A percentile compares a stretch with the other conserved stretches of the same genome.
These are phyloP conservation scores for Aureobasidium pullulans DNA, from an alignment of 2,329 filamentous ascomycete genomes.

Conservation along the genomic window DNA sequence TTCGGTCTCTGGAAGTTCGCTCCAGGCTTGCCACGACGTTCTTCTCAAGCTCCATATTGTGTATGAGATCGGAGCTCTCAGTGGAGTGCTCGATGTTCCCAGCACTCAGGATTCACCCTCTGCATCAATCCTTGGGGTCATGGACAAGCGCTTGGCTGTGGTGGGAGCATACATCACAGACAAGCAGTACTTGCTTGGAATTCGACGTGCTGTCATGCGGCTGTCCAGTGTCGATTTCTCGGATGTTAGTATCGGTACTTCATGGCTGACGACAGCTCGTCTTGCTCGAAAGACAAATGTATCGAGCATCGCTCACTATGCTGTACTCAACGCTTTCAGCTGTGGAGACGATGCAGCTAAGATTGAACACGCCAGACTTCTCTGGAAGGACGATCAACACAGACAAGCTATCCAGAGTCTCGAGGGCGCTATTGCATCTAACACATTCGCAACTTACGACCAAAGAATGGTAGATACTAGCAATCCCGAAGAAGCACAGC, in stretches of 20 bases:
- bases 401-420: slow-evolving; percentile 91
- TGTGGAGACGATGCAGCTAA: slow-evolving; percentile 80
- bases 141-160: slow-evolving; percentile 76
- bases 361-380: slow-evolving; percentile 84
- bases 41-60: slow-evolving; percentile 81
- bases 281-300: slow-evolving; percentile 80
- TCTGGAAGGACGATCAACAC: slow-evolving; percentile 91
- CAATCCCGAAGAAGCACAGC: slow-evolving; percentile 29
- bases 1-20: slow-evolving; percentile 65
- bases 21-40: slow-evolving; percentile 77
- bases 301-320: slow-evolving; percentile 83
- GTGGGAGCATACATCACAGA: slow-evolving; percentile 84
- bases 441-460: slow-evolving; percentile 57
- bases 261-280: slow-evolving; percentile 79
- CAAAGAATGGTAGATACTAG: slow-evolving; percentile 25
- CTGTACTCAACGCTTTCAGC: slow-evolving; percentile 78
- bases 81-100: slow-evolving; percentile 29
- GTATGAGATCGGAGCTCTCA: slow-evolving; percentile 76
- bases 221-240: slow-evolving; percentile 51
- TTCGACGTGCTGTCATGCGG: slow-evolving; percentile 83
- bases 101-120: slow-evolving; percentile 10
- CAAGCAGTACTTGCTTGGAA: slow-evolving; percentile 85
- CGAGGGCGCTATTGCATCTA: slow-evolving; percentile 74
- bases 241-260: slow-evolving; percentile 66
- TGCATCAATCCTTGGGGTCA: slow-evolving; percentile 20